Evolutionary conservation across 1,284 basidiomycete species (phyloP).

Genomic region (Ganoderma sinense): DNA sequence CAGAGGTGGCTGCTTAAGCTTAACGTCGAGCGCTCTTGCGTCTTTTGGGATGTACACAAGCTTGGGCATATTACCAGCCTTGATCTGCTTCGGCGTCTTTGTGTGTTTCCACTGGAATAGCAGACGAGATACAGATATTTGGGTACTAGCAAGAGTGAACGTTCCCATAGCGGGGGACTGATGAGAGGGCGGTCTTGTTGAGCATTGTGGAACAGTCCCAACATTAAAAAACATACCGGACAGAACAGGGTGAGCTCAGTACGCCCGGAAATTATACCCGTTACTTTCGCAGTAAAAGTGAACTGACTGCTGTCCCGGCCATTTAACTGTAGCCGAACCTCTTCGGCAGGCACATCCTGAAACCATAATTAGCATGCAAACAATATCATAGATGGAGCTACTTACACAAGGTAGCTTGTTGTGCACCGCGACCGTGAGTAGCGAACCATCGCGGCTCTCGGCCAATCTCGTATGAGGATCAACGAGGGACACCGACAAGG

Average conservation of each 20-base stretch:
- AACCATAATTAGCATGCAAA: constrained; percentile 21
- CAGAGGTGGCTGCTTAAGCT: constrained; percentile 62
- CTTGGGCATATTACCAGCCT: constrained; percentile 62
- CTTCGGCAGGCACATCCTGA: constrained; percentile 57
- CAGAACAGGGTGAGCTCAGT: constrained; percentile 68
- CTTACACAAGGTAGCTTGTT: constrained; percentile 81
- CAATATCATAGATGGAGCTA: constrained; percentile 18
- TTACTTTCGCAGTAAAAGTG: constrained; percentile 50
- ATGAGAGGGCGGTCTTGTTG: background rate
- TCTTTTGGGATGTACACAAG: constrained; percentile 70
- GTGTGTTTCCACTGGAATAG: constrained; percentile 64
- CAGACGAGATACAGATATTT: constrained; percentile 65
- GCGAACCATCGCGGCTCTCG: constrained; percentile 69
- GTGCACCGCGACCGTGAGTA: constrained; percentile 60
- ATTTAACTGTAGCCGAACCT: constrained; percentile 56
- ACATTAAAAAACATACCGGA: constrained; percentile 57
- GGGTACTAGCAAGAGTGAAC: constrained; percentile 66
- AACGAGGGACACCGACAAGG: constrained; percentile 58
- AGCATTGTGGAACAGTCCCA: background rate
- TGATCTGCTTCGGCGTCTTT: constrained; percentile 38
- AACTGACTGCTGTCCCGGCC: constrained; percentile 67
- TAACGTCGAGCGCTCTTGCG: constrained; percentile 63
- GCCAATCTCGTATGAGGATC: constrained; percentile 53
- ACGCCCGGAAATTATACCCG: constrained; percentile 58
- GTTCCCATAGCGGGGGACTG: constrained; percentile 73